phyloP scores from a whole-genome alignment of 2,329 filamentous ascomycete genomes.

The Cordyceps tenuipes region DNA sequence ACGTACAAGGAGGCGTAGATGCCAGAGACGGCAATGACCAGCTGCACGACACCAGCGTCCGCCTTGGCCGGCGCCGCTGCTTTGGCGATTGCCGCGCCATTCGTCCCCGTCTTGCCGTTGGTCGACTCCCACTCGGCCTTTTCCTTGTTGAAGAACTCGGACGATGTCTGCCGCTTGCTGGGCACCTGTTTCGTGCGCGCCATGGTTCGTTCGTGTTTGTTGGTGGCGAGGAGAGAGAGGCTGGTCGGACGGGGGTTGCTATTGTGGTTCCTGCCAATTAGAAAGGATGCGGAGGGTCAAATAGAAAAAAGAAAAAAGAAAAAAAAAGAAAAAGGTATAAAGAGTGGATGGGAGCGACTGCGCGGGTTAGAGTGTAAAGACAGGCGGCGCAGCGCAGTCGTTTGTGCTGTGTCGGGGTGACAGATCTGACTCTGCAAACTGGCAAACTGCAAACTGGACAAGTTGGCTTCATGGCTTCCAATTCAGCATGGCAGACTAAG shows the following conservation, averaged over 20 bases:
- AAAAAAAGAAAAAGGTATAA: not conserved
- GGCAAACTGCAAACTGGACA: conserved; percentile 8
- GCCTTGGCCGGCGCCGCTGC: conserved; percentile 24
- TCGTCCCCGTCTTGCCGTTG: conserved; percentile 22
- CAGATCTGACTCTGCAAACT: not conserved
- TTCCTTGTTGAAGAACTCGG: conserved; percentile 51
- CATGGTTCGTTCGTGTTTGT: conserved; percentile 37
- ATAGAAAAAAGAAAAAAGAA: not conserved
- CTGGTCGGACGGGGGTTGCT: too few species aligned
- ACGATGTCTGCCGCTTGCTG: conserved; percentile 56
- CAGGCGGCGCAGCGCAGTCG: not conserved
- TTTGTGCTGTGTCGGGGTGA: not conserved
- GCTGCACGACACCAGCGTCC: conserved; percentile 61
- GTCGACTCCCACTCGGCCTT: conserved; percentile 29
- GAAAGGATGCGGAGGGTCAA: not conserved
- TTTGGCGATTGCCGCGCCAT: conserved; percentile 19
- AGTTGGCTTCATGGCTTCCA: conserved; percentile 8
- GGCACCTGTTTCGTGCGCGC: conserved; percentile 65
- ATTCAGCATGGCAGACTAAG: not conserved
- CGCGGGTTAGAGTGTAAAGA: not conserved
- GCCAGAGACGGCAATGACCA: conserved; percentile 80
- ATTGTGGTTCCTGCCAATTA: not conserved
- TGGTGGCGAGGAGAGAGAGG: not conserved
- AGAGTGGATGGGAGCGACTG: not conserved
- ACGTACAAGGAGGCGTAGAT: conserved; percentile 94